These are phyloP conservation scores for Cladosporium sphaerospermum DNA, from an alignment of 2,329 filamentous ascomycete genomes.

Conservation along the genomic window DNA sequence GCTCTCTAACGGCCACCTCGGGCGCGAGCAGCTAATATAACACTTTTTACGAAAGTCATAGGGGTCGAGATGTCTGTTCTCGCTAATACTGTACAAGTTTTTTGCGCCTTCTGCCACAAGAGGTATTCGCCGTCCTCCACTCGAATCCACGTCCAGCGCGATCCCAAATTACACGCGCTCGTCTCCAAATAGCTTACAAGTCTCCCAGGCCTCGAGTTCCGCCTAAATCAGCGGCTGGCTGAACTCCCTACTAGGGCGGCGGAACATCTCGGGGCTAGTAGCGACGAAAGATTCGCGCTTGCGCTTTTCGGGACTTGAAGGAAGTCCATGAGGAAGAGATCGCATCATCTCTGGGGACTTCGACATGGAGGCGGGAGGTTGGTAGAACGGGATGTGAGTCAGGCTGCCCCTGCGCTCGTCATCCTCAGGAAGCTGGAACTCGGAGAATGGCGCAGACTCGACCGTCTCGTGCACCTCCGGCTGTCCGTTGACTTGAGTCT, in stretches of 20 bases:
- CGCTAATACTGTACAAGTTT: slow-evolving; percentile 10
- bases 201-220: too few relatives aligned
- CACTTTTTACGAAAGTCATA: slow-evolving; percentile 9
- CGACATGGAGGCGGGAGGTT: slow-evolving; percentile 24
- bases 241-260: not conserved
- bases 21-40: slow-evolving; percentile 10
- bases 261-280: slow-evolving; percentile 8
- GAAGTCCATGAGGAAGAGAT: slow-evolving; percentile 15
- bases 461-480: slow-evolving; percentile 14
- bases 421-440: not conserved
- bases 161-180: not conserved
- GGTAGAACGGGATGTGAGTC: slow-evolving; percentile 20
- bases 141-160: too few relatives aligned
- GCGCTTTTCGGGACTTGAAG: slow-evolving; percentile 15
- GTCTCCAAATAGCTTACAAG: not conserved
- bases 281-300: slow-evolving; percentile 18
- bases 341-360: slow-evolving; percentile 25
- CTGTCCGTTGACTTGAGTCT: not conserved
- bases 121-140: too few relatives aligned
- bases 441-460: slow-evolving; percentile 2
- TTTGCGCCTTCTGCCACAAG: not conserved
- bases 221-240: slow-evolving; percentile 2
- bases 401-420: slow-evolving; percentile 4
- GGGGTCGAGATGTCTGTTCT: slow-evolving; percentile 1
- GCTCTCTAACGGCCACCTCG: not conserved